Percentiles rank a stretch among this genome's conserved stretches.
Evolutionary conservation across 305 asterid species (phyloP).

Genomic region (Fraxinus baroniana): DNA sequence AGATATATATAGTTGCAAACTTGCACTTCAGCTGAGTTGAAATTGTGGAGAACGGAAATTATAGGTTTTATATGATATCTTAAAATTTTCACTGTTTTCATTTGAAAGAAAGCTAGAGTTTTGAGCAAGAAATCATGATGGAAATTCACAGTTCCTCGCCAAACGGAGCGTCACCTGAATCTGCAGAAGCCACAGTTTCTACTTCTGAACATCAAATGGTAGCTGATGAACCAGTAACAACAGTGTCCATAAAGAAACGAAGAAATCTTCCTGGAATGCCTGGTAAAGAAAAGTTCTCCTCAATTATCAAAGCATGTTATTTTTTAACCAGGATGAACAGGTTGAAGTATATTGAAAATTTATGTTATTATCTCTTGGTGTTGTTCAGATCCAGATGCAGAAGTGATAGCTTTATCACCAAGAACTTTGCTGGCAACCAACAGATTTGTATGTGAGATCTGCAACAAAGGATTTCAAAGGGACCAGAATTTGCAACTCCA

Average conservation of each 20-base stretch:
- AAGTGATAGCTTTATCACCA: slow-evolving; percentile 65
- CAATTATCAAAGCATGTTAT: too few species aligned
- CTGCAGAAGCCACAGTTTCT: slow-evolving; percentile 34
- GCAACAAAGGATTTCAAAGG: slow-evolving; percentile 72
- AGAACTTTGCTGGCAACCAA: slow-evolving; percentile 55
- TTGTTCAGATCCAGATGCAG: slow-evolving; percentile 65
- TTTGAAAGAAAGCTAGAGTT: not conserved
- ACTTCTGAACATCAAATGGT: slow-evolving; percentile 25
- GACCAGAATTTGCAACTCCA: slow-evolving; percentile 72
- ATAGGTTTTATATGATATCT: not conserved
- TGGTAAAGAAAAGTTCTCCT: slow-evolving; percentile 35
- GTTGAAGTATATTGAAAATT: not conserved
- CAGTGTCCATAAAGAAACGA: slow-evolving; percentile 46
- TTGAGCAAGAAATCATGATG: slow-evolving; percentile 31
- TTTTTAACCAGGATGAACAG: not conserved
- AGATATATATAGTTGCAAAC: not conserved
- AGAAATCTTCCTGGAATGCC: slow-evolving; percentile 92
- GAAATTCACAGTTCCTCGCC: slow-evolving; percentile 46
- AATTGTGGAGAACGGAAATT: not conserved
- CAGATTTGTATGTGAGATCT: slow-evolving; percentile 52
- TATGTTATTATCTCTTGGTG: not conserved
- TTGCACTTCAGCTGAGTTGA: slow-evolving; percentile 8
- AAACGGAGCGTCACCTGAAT: slow-evolving; percentile 24
- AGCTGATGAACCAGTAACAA: slow-evolving; percentile 25
- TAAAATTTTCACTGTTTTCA: not conserved